Base-by-base conservation (phyloP, 257 asterid genomes). In the Solanum chmielewskii region DNA sequence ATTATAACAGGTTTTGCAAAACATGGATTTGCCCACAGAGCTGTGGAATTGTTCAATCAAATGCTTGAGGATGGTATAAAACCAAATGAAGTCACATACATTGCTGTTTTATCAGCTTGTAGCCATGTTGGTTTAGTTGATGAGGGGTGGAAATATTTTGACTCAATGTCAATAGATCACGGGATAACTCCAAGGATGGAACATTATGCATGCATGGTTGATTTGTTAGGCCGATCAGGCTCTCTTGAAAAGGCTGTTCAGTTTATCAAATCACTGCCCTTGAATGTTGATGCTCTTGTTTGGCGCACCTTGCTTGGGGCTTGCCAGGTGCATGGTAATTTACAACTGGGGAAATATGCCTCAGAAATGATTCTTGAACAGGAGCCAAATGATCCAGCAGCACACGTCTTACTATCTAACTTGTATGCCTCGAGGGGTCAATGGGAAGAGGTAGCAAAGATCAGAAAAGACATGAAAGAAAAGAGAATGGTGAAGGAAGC, bases 261-360 rank as follows among this genome's bases (percentile, higher is more conserved):
- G 78, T 92, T 95, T 52, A 94, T 94, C 42, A 29, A 88, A 4
- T 90, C 96, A 39, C 94, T 97, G 96, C 98, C 99, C 52, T 91
- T 91, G 42, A 70, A 86, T 15, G 94, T 98, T 33, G 94, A 92
- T 85, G 92, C 97, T 76, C 92, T 95, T 20, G 95, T 97, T 31
- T 97, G 98, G 99, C 96, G 99, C 86, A 94, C 98, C 62, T 90
- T 97, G 92, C 98, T 97, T 1, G 90, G 98, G 41, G 98, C 99
- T 2, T 95, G 98, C 59, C 91, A 78, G 60, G 94, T 94, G 64
- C 95, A 92, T 83, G 98, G 95, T 6, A 90, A 97, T 84, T 66
- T 89, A 16, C 94, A 92, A 87, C 88, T 94, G 1, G 98, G 99
- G 14, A 90, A 92, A 69, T 91, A 73, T 62, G 98, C 98, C 1